Conservation (phyloP, 306 rosid species). For the Quercus suber region DNA sequence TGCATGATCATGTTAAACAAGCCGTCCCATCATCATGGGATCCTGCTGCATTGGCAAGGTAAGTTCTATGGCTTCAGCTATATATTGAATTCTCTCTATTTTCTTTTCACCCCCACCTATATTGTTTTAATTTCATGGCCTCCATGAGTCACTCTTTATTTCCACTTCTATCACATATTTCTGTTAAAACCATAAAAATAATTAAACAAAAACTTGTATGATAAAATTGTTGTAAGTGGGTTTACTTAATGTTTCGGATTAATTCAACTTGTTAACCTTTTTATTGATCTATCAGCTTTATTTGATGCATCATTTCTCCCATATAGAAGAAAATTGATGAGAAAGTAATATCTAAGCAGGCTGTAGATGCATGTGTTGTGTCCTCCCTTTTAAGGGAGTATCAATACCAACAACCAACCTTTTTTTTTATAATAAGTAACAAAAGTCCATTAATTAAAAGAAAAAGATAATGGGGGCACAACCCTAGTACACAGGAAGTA, state of each 20-base stretch:
- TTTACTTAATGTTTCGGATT: neutral
- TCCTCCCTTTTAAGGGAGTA: no score
- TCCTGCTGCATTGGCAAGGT: slow-evolving; percentile 82
- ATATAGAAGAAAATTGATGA: no score
- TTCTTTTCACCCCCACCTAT: neutral
- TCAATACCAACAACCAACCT: no score
- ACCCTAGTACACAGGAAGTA: no score
- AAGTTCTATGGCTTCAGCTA: slow-evolving; percentile 2
- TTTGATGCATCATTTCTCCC: neutral
- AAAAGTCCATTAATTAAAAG: no score
- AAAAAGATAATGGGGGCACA: no score
- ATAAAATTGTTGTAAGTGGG: neutral
- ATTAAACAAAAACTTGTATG: no score
- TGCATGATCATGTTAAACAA: slow-evolving; percentile 62
- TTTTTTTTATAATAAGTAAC: no score
- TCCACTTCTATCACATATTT: neutral
- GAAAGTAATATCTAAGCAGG: no score
- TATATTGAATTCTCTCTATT: neutral
- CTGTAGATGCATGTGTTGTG: no score
- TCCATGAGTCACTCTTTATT: neutral
- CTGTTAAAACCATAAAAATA: neutral
- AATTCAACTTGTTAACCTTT: neutral
- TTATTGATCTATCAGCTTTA: neutral
- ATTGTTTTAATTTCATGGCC: neutral
- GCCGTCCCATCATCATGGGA: slow-evolving; percentile 90